Evolutionary conservation across 2,329 filamentous ascomycete species (phyloP), one percentile per base, ranked within the genome.

Genomic region (Beauveria brongniartii): DNA sequence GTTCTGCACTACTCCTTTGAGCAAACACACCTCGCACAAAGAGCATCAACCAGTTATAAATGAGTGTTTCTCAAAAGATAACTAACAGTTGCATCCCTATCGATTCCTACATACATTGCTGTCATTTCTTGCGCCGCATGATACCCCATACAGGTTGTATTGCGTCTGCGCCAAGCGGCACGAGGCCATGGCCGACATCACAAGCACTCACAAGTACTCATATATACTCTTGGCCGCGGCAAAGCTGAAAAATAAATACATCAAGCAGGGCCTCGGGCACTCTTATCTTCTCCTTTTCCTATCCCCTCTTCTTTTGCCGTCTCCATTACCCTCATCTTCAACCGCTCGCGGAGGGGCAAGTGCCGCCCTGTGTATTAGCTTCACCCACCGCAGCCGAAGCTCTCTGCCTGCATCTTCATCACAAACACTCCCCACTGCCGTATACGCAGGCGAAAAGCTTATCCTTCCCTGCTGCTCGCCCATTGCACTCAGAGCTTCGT

Each of bases 111-210:
- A 8, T 22, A 24, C 55, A 58, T 18, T n/a, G 28, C 6, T 28
- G 46, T 22, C 55, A 40, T 41, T 7, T 34, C 22, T 43, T 26
- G 34, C 37, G 47, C 18, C 46, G 55, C 46, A 58, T 58, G 55
- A 51, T 37, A 37, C 20, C 18, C n/a, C 47, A 26, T 22, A 20
- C 46, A 58, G 34, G 55, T 51, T 24, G 55, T 40, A 58, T 41
- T 58, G 55, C 55, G 26, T 51, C 55, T 58, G 28, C 55, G 55
- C 55, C 55, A 58, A 58, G 46, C 34, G 24, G 55, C 55, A 58
- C 55, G 55, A 51, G 55, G 47, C 46, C 55, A 30, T 51, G 34
- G 24, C 5, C n/a, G 46, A 43, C 16, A 58, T 57, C 43, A 57
- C 55, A 40, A 56, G 55, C 43, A 40, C 44, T 30, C 55, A 48